These are phyloP conservation scores for Aegilops umbellulata DNA, from an alignment of 176 grass and related monocot species.

Conservation along the genomic window DNA sequence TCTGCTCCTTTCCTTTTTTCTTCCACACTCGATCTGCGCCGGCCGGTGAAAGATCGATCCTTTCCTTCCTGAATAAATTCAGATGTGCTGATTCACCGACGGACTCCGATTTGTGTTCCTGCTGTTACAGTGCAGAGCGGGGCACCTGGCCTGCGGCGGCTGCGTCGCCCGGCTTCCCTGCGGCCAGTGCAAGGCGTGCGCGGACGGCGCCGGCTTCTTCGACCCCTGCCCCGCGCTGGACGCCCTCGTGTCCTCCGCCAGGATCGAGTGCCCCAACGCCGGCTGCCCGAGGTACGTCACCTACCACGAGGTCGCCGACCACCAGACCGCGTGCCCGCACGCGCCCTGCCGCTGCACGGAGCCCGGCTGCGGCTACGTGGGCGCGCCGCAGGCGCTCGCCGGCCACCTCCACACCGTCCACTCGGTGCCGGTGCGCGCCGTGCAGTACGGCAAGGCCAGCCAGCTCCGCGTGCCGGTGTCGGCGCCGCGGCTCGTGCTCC, in stretches of 20 bases:
- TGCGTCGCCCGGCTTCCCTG: background rate
- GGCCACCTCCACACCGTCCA: background rate
- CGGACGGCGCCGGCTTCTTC: background rate
- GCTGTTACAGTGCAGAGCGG: conserved; percentile 4
- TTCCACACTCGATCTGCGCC: too few relatives aligned
- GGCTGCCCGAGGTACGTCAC: background rate
- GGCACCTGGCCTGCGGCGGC: conserved; percentile 1
- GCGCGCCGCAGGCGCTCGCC: background rate
- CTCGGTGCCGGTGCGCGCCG: background rate
- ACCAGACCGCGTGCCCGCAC: conserved; percentile 14
- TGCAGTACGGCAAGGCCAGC: background rate
- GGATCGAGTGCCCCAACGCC: background rate
- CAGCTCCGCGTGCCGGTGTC: background rate
- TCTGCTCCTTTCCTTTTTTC: too few relatives aligned
- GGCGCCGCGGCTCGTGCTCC: background rate
- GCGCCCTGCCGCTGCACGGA: conserved; percentile 28
- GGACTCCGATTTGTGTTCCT: background rate
- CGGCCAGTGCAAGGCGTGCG: background rate
- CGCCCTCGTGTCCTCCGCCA: background rate
- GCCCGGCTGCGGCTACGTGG: conserved; percentile 16
- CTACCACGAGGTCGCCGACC: background rate
- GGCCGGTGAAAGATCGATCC: too few relatives aligned
- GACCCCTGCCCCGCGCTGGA: conserved; percentile 10
- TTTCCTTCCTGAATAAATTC: too few relatives aligned
- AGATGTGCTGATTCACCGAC: background rate